phyloP scores from a whole-genome alignment of 2,329 filamentous ascomycete species.

The Zymoseptoria ardabiliae region DNA sequence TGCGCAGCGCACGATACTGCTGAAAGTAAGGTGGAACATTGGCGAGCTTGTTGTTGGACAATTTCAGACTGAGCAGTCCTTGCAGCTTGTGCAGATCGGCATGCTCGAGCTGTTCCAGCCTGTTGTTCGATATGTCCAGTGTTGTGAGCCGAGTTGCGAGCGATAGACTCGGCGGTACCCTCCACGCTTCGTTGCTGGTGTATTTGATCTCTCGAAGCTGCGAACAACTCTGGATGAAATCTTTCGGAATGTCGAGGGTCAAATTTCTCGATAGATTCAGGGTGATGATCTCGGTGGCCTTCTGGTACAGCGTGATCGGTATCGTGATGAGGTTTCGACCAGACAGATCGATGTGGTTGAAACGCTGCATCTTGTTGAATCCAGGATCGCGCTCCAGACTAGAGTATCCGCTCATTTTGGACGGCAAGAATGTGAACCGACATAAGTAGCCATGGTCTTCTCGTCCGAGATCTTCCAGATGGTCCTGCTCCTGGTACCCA shows the following conservation, averaged over 20 bases:
- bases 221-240: constrained; percentile 90
- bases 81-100: constrained; percentile 70
- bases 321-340: constrained; percentile 90
- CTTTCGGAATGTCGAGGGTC: constrained; percentile 84
- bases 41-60: constrained; percentile 86
- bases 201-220: constrained; percentile 93
- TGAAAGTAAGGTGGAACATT: constrained; percentile 75
- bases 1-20: constrained; percentile 69
- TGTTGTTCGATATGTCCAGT: constrained; percentile 91
- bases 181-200: constrained; percentile 85
- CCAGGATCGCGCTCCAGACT: constrained; percentile 69
- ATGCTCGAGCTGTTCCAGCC: constrained; percentile 77
- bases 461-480: constrained; percentile 84
- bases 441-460: constrained; percentile 97
- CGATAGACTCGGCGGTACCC: constrained; percentile 74
- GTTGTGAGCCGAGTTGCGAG: constrained; percentile 76
- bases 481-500: constrained; percentile 79
- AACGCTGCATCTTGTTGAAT: constrained; percentile 76
- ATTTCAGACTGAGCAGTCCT: constrained; percentile 76
- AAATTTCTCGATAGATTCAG: constrained; percentile 90
- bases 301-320: constrained; percentile 86
- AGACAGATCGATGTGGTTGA: constrained; percentile 87
- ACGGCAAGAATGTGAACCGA: constrained; percentile 88
- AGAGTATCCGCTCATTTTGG: constrained; percentile 72
- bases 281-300: constrained; percentile 85